A percentile compares a stretch with the other conserved stretches of the same genome.
phyloP scores from a whole-genome alignment of 169 alveolate species.

The Plasmodium gonderi region DNA sequence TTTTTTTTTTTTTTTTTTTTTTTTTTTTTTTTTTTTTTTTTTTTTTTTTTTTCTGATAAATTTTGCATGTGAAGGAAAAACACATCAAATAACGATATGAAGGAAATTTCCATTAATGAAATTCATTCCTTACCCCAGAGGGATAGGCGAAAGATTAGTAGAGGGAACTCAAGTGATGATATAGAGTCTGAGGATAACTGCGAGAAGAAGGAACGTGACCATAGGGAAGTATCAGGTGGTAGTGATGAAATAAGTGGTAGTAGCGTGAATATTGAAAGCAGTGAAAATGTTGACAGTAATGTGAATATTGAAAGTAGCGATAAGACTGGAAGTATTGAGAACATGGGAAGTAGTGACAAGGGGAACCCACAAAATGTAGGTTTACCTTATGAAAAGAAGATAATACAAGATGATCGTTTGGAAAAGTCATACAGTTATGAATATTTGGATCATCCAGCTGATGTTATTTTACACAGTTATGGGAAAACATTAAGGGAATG shows the following conservation, averaged over 20 bases:
- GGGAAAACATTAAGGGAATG: constrained; percentile 76
- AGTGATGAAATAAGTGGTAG: background rate
- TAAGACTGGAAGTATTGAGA: background rate
- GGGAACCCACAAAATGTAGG: background rate
- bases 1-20: background rate
- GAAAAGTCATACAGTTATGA: constrained; percentile 66
- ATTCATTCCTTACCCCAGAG: constrained; percentile 70
- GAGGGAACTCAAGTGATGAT: constrained; percentile 10
- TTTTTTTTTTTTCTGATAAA: background rate
- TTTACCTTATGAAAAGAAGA: background rate
- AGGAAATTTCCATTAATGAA: background rate
- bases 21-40: background rate
- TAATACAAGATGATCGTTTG: background rate
- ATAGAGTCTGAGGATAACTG: background rate
- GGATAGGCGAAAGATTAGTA: constrained; percentile 20
- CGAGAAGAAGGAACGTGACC: background rate
- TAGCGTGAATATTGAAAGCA: too few relatives aligned
- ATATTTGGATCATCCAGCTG: constrained; percentile 85
- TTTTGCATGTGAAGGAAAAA: background rate
- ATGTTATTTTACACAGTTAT: constrained; percentile 78
- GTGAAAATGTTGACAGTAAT: background rate
- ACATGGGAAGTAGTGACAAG: background rate
- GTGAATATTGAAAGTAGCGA: background rate
- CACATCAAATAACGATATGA: background rate
- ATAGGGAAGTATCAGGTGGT: background rate